These are phyloP conservation scores for Tubosaeta brunneosetosa DNA, from an alignment of 768 basidiomycete species.

Conservation along the genomic window DNA sequence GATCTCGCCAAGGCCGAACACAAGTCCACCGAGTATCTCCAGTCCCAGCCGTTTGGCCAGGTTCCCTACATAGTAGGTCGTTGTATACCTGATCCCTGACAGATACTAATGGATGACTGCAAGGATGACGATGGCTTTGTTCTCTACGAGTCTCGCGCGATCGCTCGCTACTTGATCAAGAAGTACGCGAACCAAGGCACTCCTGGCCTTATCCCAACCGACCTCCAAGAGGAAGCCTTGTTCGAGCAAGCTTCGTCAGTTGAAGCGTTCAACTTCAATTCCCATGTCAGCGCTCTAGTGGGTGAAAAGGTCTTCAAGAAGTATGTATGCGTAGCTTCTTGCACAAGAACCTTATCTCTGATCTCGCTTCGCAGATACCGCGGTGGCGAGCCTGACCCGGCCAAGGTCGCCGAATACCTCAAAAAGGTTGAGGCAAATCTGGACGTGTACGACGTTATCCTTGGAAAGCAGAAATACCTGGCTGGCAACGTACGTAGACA, in stretches of 20 bases:
- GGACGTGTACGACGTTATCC: constrained; percentile 31
- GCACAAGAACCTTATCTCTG: background rate
- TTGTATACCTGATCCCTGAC: no score
- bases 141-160: constrained; percentile 41
- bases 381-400: background rate
- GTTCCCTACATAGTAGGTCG: constrained; percentile 33
- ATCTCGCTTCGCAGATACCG: background rate
- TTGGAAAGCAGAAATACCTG: constrained; percentile 32
- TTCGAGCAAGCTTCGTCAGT: constrained; percentile 50
- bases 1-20: constrained; percentile 41
- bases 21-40: constrained; percentile 42
- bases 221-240: constrained; percentile 34
- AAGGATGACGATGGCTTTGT: constrained; percentile 39
- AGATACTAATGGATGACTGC: background rate
- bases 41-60: constrained; percentile 54
- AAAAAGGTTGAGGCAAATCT: constrained; percentile 30
- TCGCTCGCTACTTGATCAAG: constrained; percentile 37
- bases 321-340: constrained; percentile 22
- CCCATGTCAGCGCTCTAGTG: constrained; percentile 36
- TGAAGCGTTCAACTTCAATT: constrained; percentile 51
- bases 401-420: background rate
- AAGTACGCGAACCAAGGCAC: constrained; percentile 37
- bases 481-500: constrained; percentile 29
- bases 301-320: constrained; percentile 44
- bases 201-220: constrained; percentile 32